Evolutionary conservation across 2,329 filamentous ascomycete genomes (phyloP).

Genomic region (Phoma sp.): DNA sequence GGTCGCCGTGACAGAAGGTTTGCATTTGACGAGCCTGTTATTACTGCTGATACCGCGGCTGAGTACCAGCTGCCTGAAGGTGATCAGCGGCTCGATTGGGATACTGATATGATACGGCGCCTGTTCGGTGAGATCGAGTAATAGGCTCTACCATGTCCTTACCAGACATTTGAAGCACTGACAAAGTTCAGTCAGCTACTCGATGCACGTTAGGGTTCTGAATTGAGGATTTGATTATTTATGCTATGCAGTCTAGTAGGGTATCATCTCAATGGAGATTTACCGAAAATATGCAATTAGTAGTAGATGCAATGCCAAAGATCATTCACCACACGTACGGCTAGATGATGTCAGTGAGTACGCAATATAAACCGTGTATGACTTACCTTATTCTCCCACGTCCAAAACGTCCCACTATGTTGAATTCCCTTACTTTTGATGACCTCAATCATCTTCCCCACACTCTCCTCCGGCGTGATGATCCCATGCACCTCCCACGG

Average conservation of each 20-base stretch:
- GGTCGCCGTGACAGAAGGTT: conserved; percentile 96
- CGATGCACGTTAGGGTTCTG: neutral
- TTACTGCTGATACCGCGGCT: neutral
- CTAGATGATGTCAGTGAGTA: conserved; percentile 22
- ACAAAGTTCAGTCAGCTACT: neutral
- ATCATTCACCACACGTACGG: conserved; percentile 40
- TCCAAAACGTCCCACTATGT: conserved; percentile 65
- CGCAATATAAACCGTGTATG: neutral
- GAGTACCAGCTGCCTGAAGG: conserved; percentile 22
- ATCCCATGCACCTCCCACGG: conserved; percentile 62
- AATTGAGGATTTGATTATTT: neutral
- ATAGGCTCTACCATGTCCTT: neutral
- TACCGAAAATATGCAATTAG: conserved; percentile 2
- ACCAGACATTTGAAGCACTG: neutral
- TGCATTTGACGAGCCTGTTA: conserved; percentile 61
- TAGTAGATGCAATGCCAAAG: conserved; percentile 1
- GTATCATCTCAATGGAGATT: conserved; percentile 22
- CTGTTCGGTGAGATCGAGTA: conserved; percentile 33
- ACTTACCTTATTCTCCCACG: conserved; percentile 61
- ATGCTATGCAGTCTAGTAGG: conserved; percentile 23
- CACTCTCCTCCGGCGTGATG: conserved; percentile 59
- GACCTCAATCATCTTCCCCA: conserved; percentile 59
- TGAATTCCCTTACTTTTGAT: conserved; percentile 58
- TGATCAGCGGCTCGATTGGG: conserved; percentile 32
- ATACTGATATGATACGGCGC: conserved; percentile 32